phyloP scores from a whole-genome alignment of 352 stramenopile genomes.

The Pythium monospermum region DNA sequence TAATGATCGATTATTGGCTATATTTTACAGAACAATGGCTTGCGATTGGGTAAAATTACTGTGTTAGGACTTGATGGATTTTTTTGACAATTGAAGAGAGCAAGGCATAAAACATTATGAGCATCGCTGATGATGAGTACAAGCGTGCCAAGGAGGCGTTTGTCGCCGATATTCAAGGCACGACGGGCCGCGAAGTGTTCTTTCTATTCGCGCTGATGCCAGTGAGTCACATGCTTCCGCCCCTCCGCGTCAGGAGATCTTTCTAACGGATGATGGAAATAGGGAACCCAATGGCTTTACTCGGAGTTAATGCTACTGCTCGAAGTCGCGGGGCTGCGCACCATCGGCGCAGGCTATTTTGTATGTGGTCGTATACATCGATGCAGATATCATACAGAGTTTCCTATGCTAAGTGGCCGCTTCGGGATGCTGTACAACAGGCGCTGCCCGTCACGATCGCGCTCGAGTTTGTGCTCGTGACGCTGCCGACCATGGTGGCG shows the following conservation, averaged over 20 bases:
- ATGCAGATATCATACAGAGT: not conserved
- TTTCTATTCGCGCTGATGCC: conserved; percentile 70
- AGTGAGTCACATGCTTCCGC: conserved; percentile 26
- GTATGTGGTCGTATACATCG: conserved; percentile 19
- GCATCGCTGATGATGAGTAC: conserved; percentile 64
- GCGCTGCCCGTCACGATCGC: conserved; percentile 46
- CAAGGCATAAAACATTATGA: conserved; percentile 11
- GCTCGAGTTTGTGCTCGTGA: conserved; percentile 65
- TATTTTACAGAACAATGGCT: conserved; percentile 3
- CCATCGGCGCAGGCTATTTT: conserved; percentile 43
- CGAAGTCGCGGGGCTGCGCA: conserved; percentile 55
- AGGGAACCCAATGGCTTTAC: conserved; percentile 80
- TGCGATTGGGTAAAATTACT: conserved; percentile 20
- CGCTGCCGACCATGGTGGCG: conserved; percentile 64
- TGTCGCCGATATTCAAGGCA: conserved; percentile 63
- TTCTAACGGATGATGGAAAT: not conserved
- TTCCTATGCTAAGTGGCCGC: not conserved
- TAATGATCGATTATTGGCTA: conserved; percentile 22
- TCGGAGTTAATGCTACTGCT: conserved; percentile 73
- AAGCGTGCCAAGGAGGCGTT: conserved; percentile 84
- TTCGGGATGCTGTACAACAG: conserved; percentile 17
- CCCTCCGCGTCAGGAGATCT: not conserved
- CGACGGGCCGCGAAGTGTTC: conserved; percentile 67
- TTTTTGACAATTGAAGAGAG: conserved; percentile 3
- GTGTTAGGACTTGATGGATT: no score